Base-by-base conservation (phyloP, 73 alveolate species). In the Paramecium tetraurelia region DNA sequence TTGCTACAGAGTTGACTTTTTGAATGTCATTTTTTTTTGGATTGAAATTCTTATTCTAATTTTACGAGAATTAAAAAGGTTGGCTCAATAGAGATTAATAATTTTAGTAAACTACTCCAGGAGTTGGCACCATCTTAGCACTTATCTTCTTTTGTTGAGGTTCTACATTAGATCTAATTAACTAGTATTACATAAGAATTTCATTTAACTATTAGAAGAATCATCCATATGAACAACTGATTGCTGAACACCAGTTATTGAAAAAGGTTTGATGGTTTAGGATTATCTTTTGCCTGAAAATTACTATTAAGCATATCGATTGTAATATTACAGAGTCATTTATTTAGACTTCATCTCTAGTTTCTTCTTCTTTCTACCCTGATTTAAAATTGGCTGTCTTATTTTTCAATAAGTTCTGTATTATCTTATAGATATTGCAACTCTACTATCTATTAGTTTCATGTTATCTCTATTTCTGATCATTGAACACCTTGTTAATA, bases 321-420 rank as follows among this genome's bases (percentile, higher is more conserved):
- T 2, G 5, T 0, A n/a, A 53, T 18, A 53, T 53, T 53, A 53
- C 69, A 18, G 14, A 16, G 5, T 53, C 69, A 18, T 7, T n/a
- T 53, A 18, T 53, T 53, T 53, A 53, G 1, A 33, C 14, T 72
- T 72, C 86, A 12, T 72, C 86, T 72, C 38, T 72, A 16, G n/a
- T 36, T 36, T 72, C 59, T n/a, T 72, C 86, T 3, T 80, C 90
- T 24, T 80, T 48, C 20, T 80, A 80, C 21, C 75, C 90, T 80
- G 70, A 44, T 80, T 80, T 41, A 48, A 21, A 12, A 22, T 24
- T 22, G 1, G 53, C 3, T 41, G 69, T 53, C 14, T 41, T 44
- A 18, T 22, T 41, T 80, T 27, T 80, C 38, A 44, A 44, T 44
- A 80, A 24, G 27, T 80, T 80, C 11, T 59, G 12, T 20, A 80